Conservation (phyloP, 2,329 filamentous ascomycete species). For the Ceratocystis colombiana region DNA sequence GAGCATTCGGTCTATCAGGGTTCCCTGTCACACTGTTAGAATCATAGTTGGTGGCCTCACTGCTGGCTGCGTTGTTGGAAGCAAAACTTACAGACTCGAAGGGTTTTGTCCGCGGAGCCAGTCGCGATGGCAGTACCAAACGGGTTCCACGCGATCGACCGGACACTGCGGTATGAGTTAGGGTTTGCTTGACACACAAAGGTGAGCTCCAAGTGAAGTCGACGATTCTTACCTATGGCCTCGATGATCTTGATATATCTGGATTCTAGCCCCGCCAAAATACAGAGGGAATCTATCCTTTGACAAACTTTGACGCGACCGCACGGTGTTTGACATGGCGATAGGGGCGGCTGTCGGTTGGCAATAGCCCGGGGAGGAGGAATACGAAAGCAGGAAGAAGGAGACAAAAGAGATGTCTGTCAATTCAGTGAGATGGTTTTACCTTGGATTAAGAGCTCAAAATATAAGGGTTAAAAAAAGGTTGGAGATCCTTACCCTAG, state of each 20-base stretch:
- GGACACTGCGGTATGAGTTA: conserved; percentile 43
- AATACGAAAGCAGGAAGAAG: neutral
- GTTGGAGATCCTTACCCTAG: neutral
- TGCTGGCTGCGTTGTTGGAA: too few relatives aligned
- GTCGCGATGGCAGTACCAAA: conserved; percentile 75
- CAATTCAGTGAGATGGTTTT: neutral
- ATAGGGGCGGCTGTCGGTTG: neutral
- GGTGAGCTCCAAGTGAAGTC: conserved; percentile 45
- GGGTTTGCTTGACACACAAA: conserved; percentile 36
- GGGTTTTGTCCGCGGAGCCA: conserved; percentile 53
- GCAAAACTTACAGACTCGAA: conserved; percentile 56
- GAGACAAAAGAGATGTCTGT: too few relatives aligned
- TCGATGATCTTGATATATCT: conserved; percentile 55
- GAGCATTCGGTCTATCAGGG: conserved; percentile 62
- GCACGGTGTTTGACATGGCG: conserved; percentile 16
- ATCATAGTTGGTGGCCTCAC: neutral
- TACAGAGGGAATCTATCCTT: conserved; percentile 60
- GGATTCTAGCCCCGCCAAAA: conserved; percentile 59
- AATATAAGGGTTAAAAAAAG: conserved; percentile 3
- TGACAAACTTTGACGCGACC: conserved; percentile 41
- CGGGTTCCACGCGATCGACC: conserved; percentile 82
- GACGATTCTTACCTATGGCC: conserved; percentile 50
- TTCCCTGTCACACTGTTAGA: conserved; percentile 45
- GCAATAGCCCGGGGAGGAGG: conserved; percentile 8
- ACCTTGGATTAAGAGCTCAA: neutral